These are phyloP conservation scores for Clonostachys rhizophaga DNA, from an alignment of 2,329 filamentous ascomycete species.

Conservation along the genomic window DNA sequence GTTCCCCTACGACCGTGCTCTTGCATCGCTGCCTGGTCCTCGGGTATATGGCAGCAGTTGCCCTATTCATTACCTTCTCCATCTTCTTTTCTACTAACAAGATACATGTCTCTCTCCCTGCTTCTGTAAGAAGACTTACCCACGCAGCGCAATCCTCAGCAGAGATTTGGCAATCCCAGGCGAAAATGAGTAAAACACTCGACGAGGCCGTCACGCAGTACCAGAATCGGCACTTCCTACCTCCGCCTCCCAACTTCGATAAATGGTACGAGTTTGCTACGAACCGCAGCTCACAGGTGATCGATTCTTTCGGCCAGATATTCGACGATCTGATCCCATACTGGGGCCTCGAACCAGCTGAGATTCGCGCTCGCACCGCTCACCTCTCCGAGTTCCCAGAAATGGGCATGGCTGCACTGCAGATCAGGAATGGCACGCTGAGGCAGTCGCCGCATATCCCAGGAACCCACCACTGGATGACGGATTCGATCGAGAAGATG, in stretches of 20 bases:
- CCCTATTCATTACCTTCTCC: background rate
- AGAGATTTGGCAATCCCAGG: constrained; percentile 9
- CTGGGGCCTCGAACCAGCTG: constrained; percentile 64
- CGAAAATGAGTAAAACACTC: constrained; percentile 10
- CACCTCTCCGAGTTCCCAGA: constrained; percentile 20
- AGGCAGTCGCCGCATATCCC: constrained; percentile 22
- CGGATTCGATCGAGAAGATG: constrained; percentile 49
- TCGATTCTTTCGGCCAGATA: constrained; percentile 76
- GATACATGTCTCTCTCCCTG: background rate
- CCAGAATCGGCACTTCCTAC: constrained; percentile 42
- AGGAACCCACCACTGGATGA: constrained; percentile 23
- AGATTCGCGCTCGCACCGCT: constrained; percentile 51
- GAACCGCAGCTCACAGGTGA: constrained; percentile 53
- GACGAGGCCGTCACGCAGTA: constrained; percentile 33
- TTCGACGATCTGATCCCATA: constrained; percentile 70
- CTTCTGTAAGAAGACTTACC: constrained; percentile 7
- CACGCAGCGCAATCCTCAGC: constrained; percentile 4
- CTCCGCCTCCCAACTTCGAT: constrained; percentile 75
- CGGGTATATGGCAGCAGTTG: constrained; percentile 5
- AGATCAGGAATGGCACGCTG: constrained; percentile 59
- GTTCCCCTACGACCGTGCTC: constrained; percentile 1
- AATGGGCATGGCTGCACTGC: constrained; percentile 34
- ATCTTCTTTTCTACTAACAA: constrained; percentile 1
- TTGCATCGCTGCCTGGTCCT: constrained; percentile 8
- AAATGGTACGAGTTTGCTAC: constrained; percentile 74